Conservation (phyloP, 2,329 filamentous ascomycete genomes). For the Venturia carpophila region DNA sequence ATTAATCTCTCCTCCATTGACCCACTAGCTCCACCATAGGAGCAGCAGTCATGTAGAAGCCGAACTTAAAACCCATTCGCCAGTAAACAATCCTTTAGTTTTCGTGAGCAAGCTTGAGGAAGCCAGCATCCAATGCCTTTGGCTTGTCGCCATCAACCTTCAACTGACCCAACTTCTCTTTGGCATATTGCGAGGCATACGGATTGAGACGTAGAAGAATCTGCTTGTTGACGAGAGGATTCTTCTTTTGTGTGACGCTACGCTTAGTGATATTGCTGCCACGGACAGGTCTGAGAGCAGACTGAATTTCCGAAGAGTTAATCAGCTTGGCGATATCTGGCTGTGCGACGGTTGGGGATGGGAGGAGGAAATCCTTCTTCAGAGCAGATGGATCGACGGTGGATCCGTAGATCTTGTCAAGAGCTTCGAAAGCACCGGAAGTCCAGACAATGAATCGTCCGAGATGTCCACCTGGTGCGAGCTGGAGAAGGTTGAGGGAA, state of each 20-base stretch:
- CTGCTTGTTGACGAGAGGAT: conserved; percentile 98
- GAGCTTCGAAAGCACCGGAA: conserved; percentile 89
- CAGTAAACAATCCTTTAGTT: conserved; percentile 13
- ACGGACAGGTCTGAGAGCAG: conserved; percentile 85
- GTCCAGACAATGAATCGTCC: conserved; percentile 99
- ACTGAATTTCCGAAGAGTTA: conserved; percentile 98
- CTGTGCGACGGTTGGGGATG: conserved; percentile 85
- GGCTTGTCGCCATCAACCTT: conserved; percentile 58
- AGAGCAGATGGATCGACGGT: conserved; percentile 81
- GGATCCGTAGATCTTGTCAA: conserved; percentile 94
- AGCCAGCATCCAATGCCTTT: conserved; percentile 44
- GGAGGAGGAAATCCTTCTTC: conserved; percentile 99
- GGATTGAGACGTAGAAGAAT: conserved; percentile 97
- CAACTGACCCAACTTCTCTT: conserved; percentile 73
- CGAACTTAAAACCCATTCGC: background rate
- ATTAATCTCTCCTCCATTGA: background rate
- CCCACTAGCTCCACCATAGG: background rate
- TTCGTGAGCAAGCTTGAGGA: conserved; percentile 29
- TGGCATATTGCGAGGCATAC: conserved; percentile 83
- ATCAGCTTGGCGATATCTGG: conserved; percentile 94
- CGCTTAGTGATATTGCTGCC: conserved; percentile 87
- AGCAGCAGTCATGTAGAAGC: background rate
- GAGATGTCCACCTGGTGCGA: conserved; percentile 96
- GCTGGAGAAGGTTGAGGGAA: conserved; percentile 96
- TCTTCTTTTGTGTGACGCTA: conserved; percentile 95